These are phyloP conservation scores for Vaccinium darrowii DNA, from an alignment of 148 eudicot species.

Conservation along the genomic window DNA sequence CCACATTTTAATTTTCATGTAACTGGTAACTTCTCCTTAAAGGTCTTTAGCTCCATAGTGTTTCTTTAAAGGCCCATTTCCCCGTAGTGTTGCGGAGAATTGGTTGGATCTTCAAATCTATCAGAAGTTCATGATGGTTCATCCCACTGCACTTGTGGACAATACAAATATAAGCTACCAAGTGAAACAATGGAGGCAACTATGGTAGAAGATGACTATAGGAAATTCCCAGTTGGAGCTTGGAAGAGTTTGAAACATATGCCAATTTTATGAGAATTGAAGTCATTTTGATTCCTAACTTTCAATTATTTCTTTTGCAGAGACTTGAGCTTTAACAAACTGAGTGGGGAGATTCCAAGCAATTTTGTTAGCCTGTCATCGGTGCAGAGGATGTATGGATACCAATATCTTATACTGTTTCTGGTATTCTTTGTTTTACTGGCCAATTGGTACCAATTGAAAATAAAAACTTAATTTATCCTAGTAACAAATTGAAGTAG, in stretches of 20 bases:
- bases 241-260: too few species aligned
- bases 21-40: not conserved
- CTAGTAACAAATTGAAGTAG: not conserved
- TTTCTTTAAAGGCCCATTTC: not conserved
- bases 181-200: not conserved
- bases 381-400: conserved; percentile 19
- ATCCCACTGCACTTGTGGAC: not conserved
- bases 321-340: conserved; percentile 43
- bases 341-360: conserved; percentile 36
- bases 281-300: too few species aligned
- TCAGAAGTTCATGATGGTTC: not conserved
- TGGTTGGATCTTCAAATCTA: not conserved
- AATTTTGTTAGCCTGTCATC: not conserved
- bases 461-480: too few species aligned
- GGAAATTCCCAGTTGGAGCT: too few species aligned
- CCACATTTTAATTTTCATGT: not conserved
- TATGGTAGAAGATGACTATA: not conserved
- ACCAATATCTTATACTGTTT: too few species aligned
- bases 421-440: too few species aligned
- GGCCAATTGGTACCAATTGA: too few species aligned
- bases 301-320: too few species aligned
- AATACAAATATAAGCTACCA: not conserved
- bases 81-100: not conserved
- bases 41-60: not conserved
- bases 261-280: too few species aligned